These are phyloP conservation scores for Epichloe elymi DNA, from an alignment of 2,329 filamentous ascomycete species.

Conservation along the genomic window DNA sequence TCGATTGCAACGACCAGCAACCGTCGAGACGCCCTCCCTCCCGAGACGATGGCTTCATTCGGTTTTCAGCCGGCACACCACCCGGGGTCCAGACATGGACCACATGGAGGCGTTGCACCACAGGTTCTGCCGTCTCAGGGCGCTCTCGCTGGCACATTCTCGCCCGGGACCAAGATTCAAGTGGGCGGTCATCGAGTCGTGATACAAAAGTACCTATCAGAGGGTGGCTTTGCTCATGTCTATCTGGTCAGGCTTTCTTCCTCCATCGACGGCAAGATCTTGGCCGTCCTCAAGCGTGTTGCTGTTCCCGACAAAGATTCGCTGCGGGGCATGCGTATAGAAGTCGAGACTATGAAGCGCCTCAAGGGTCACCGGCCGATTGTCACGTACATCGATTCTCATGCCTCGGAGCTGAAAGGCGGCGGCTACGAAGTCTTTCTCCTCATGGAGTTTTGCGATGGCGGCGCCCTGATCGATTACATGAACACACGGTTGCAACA, in stretches of 20 bases:
- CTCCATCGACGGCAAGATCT: constrained; percentile 66
- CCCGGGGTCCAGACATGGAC: constrained; percentile 19
- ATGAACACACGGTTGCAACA: constrained; percentile 98
- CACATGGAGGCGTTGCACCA: constrained; percentile 30
- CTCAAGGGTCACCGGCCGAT: constrained; percentile 93
- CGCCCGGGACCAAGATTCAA: constrained; percentile 90
- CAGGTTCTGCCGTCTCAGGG: constrained; percentile 12
- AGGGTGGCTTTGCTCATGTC: constrained; percentile 96
- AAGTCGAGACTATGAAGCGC: constrained; percentile 99
- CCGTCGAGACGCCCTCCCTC: neutral
- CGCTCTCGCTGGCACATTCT: constrained; percentile 70
- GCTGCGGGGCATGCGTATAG: constrained; percentile 88
- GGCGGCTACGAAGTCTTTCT: constrained; percentile 96
- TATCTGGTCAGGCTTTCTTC: constrained; percentile 81
- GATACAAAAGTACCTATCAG: constrained; percentile 94
- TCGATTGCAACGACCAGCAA: neutral
- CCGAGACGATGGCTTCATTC: constrained; percentile 22
- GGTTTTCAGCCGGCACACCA: constrained; percentile 20
- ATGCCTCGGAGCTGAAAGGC: constrained; percentile 83
- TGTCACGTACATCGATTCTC: constrained; percentile 96
- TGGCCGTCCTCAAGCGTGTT: constrained; percentile 84
- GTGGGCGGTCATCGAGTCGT: constrained; percentile 85
- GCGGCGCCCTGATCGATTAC: constrained; percentile 93
- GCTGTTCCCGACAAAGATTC: constrained; percentile 94
- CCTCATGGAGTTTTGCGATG: constrained; percentile 94